phyloP scores from a whole-genome alignment of 306 rosid species.

The Cicer chorassanicum region DNA sequence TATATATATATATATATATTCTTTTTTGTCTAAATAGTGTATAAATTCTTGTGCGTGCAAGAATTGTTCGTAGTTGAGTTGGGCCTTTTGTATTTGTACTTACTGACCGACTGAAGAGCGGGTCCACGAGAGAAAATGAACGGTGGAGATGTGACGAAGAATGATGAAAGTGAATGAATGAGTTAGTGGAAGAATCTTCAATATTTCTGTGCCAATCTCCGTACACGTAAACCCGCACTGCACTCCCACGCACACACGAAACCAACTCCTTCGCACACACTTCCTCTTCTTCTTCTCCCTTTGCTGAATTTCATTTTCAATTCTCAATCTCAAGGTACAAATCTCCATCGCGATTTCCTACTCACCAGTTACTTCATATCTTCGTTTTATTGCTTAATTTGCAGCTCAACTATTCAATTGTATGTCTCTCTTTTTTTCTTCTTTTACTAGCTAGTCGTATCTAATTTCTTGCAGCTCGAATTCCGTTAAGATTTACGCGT shows the following conservation, averaged over 20 bases:
- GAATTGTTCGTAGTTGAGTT: neutral
- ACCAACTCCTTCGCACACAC: constrained; percentile 21
- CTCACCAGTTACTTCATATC: neutral
- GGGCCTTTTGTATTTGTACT: neutral
- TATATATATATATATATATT: too few relatives aligned
- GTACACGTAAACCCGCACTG: constrained; percentile 48
- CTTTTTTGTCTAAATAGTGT: too few relatives aligned
- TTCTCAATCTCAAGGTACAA: constrained; percentile 42
- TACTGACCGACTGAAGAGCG: constrained; percentile 2
- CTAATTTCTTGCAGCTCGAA: constrained; percentile 1
- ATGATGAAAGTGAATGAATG: constrained; percentile 5
- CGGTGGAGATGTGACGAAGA: constrained; percentile 22
- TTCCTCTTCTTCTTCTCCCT: constrained; percentile 33
- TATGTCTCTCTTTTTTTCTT: neutral
- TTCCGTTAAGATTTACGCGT: constrained; percentile 7
- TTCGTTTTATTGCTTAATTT: neutral
- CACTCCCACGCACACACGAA: constrained; percentile 9
- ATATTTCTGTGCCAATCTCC: constrained; percentile 45
- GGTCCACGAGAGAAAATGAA: constrained; percentile 9
- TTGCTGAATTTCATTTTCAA: constrained; percentile 35
- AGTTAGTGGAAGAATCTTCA: constrained; percentile 39
- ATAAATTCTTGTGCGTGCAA: too few relatives aligned
- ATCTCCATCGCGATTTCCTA: constrained; percentile 6
- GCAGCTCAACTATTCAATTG: constrained; percentile 9
- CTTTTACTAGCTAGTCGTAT: too few relatives aligned